Percentiles rank a stretch among this genome's conserved stretches.
Evolutionary conservation across 495 filamentous ascomycete species (phyloP).

Genomic region (Aspergillus indologenus): DNA sequence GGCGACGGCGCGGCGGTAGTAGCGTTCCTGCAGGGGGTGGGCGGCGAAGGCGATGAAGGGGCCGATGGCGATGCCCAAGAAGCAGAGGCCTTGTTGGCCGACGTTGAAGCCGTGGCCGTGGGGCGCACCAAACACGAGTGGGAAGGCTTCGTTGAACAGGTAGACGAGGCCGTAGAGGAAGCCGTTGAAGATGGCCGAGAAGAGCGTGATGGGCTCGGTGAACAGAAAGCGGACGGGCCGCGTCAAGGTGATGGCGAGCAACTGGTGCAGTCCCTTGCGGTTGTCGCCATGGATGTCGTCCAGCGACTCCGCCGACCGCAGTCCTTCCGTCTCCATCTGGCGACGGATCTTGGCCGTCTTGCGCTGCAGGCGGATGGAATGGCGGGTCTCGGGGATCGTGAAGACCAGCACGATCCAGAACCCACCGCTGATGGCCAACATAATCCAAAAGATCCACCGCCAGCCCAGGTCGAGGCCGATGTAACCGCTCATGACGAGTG

Average conservation of each 20-base stretch:
- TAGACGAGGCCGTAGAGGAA: conserved; percentile 68
- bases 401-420: conserved; percentile 39
- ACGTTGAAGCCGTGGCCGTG: conserved; percentile 42
- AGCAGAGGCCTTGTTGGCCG: conserved; percentile 36
- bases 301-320: conserved; percentile 44
- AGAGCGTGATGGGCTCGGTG: conserved; percentile 52
- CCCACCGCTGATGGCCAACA: conserved; percentile 45
- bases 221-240: conserved; percentile 48
- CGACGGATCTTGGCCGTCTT: conserved; percentile 45
- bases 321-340: conserved; percentile 50
- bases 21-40: conserved; percentile 45
- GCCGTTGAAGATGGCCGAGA: conserved; percentile 55
- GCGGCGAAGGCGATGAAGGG: conserved; percentile 39
- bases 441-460: conserved; percentile 45
- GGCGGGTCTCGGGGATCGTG: conserved; percentile 44
- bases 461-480: conserved; percentile 36
- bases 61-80: conserved; percentile 43
- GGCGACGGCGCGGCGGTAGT: conserved; percentile 43
- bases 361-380: conserved; percentile 49
- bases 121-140: conserved; percentile 40
- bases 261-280: conserved; percentile 53
- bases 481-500: conserved; percentile 43
- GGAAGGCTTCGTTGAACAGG: conserved; percentile 52
- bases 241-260: conserved; percentile 52
- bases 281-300: conserved; percentile 34